Evolutionary conservation across 139 green algal genomes (phyloP).

Genomic region (Chlorella sp.): DNA sequence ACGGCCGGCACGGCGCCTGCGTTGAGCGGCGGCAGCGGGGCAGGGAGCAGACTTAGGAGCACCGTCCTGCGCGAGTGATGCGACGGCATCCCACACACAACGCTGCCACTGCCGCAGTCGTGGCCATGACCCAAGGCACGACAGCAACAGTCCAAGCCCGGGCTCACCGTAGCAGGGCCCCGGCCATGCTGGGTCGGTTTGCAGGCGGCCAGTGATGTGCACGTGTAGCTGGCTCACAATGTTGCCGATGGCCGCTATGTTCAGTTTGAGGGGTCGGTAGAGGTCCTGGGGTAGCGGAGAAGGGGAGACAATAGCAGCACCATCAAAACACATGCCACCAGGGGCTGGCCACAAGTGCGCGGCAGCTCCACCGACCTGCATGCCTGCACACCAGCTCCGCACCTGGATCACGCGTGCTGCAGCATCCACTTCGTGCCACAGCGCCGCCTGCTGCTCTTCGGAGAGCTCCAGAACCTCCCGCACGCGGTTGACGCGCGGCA

Average conservation of each 20-base stretch:
- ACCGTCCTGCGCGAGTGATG: too few species aligned
- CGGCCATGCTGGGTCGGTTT: conserved; percentile 32
- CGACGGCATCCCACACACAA: too few species aligned
- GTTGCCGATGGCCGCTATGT: conserved; percentile 39
- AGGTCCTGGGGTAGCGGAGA: not conserved
- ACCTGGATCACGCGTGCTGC: conserved; percentile 23
- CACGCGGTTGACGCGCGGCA: conserved; percentile 12
- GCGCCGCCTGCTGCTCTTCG: not conserved
- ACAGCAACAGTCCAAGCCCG: too few species aligned
- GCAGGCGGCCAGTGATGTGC: conserved; percentile 29
- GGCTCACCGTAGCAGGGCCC: conserved; percentile 42
- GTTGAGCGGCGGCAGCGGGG: too few species aligned
- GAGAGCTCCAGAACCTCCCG: conserved; percentile 34
- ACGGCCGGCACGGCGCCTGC: too few species aligned
- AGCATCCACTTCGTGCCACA: conserved; percentile 34
- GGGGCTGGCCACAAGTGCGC: too few species aligned
- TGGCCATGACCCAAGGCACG: too few species aligned
- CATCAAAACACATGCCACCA: not conserved
- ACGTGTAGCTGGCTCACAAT: conserved; percentile 45
- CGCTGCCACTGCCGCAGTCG: too few species aligned
- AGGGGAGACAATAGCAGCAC: not conserved
- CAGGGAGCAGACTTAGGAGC: too few species aligned
- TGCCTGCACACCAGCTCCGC: not conserved
- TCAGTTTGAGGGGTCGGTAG: conserved; percentile 37
- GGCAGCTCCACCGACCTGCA: too few species aligned